Evolutionary conservation across 2,329 filamentous ascomycete species (phyloP).

Genomic region (Niveomyces coronatus): DNA sequence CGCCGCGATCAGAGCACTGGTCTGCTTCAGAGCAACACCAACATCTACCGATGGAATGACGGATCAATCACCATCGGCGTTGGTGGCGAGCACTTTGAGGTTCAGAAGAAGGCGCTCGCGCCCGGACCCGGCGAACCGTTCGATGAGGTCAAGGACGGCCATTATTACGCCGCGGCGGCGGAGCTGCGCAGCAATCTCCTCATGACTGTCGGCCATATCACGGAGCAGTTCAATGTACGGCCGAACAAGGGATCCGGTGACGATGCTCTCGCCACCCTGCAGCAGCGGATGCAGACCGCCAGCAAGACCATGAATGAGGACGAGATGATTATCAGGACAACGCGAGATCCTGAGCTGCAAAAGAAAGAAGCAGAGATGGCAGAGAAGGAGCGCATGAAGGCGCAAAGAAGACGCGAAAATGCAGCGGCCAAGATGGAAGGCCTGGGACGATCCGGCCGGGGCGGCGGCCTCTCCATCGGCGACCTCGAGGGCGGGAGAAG

Average conservation of each 20-base stretch:
- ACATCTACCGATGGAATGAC: conserved; percentile 69
- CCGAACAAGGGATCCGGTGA: conserved; percentile 60
- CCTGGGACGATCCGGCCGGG: conserved; percentile 37
- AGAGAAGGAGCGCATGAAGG: conserved; percentile 62
- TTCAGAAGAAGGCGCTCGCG: conserved; percentile 59
- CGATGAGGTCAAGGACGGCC: conserved; percentile 57
- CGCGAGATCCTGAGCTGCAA: conserved; percentile 64
- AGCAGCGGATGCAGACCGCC: conserved; percentile 55
- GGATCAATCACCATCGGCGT: conserved; percentile 68
- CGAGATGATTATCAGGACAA: conserved; percentile 59
- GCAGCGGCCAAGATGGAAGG: conserved; percentile 54
- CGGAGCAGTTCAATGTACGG: conserved; percentile 58
- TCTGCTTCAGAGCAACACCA: conserved; percentile 63
- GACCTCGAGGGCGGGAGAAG: conserved; percentile 56
- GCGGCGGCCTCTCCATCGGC: conserved; percentile 54
- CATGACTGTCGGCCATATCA: conserved; percentile 65
- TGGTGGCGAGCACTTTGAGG: conserved; percentile 65
- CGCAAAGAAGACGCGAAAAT: conserved; percentile 56
- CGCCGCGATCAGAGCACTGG: conserved; percentile 56
- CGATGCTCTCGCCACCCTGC: conserved; percentile 58
- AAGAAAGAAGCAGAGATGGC: conserved; percentile 63
- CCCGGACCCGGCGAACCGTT: conserved; percentile 50
- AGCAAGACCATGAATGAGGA: conserved; percentile 45
- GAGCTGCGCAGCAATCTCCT: conserved; percentile 58
- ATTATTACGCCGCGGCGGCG: conserved; percentile 66